These are phyloP conservation scores for Meira nashicola DNA, from an alignment of 1,284 basidiomycete genomes.

Conservation along the genomic window DNA sequence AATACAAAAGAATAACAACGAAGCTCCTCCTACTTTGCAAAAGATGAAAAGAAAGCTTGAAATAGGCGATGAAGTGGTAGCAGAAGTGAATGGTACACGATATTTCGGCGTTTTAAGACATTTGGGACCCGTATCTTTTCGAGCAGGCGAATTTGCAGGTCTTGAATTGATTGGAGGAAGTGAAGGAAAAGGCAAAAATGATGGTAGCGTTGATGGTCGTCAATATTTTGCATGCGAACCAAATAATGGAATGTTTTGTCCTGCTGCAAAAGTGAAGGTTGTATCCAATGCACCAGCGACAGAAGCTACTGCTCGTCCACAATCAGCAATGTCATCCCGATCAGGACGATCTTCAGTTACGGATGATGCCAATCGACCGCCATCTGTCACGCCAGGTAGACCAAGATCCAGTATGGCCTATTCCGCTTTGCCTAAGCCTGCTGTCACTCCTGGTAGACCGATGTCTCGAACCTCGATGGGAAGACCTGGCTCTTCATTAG, in stretches of 20 bases:
- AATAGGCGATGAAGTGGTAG: constrained; percentile 8
- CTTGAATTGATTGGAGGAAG: constrained; percentile 46
- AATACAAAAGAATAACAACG: not conserved
- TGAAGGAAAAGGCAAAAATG: constrained; percentile 86
- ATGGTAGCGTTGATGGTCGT: constrained; percentile 81
- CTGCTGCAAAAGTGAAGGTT: constrained; percentile 65
- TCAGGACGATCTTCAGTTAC: constrained; percentile 24
- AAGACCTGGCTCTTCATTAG: constrained; percentile 49
- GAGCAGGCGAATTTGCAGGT: constrained; percentile 42
- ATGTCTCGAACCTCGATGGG: constrained; percentile 6
- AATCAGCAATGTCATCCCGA: constrained; percentile 41
- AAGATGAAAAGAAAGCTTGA: constrained; percentile 4
- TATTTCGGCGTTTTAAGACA: constrained; percentile 42
- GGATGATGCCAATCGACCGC: constrained; percentile 2
- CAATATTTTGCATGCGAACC: constrained; percentile 82
- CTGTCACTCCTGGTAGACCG: constrained; percentile 20
- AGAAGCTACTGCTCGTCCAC: constrained; percentile 45
- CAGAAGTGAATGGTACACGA: constrained; percentile 5
- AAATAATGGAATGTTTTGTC: constrained; percentile 84
- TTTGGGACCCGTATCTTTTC: constrained; percentile 41
- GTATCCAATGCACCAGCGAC: constrained; percentile 28
- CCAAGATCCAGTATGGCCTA: constrained; percentile 22
- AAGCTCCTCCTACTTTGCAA: not conserved
- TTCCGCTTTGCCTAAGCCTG: constrained; percentile 24
- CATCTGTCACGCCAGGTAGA: constrained; percentile 22